A percentile compares a stretch with the other conserved stretches of the same genome.
phyloP scores from a whole-genome alignment of 192 early-diverging fungal genomes.

The Coemansia sp. region DNA sequence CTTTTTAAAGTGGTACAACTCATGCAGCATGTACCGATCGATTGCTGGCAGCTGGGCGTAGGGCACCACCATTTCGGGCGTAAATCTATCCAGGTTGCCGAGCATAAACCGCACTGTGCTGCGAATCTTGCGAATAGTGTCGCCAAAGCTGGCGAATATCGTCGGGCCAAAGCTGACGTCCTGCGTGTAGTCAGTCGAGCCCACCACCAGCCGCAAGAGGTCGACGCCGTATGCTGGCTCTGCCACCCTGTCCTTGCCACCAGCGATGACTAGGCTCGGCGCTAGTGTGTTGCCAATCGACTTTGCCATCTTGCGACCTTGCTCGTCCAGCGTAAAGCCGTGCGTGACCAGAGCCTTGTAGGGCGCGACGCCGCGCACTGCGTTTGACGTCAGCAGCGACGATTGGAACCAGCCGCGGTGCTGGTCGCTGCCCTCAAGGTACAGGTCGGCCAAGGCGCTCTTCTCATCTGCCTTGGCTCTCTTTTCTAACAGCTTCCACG shows the following conservation, averaged over 20 bases:
- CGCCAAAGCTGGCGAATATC: conserved; percentile 65
- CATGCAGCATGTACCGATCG: conserved; percentile 61
- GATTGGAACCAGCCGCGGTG: conserved; percentile 90
- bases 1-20: conserved; percentile 65
- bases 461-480: conserved; percentile 21
- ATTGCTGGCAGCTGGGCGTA: conserved; percentile 59
- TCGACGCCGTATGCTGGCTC: conserved; percentile 78
- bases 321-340: conserved; percentile 81
- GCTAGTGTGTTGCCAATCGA: conserved; percentile 78
- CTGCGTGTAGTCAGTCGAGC: conserved; percentile 73
- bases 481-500: conserved; percentile 69
- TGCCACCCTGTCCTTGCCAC: conserved; percentile 70
- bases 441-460: conserved; percentile 67
- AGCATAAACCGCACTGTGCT: conserved; percentile 78
- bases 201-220: conserved; percentile 73
- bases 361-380: conserved; percentile 67
- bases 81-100: conserved; percentile 70
- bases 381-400: conserved; percentile 73
- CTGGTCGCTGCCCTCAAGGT: conserved; percentile 80
- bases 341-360: conserved; percentile 76
- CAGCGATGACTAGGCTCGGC: conserved; percentile 65
- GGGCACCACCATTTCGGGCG: conserved; percentile 34
- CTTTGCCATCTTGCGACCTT: conserved; percentile 85
- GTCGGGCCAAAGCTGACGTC: conserved; percentile 73
- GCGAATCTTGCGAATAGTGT: conserved; percentile 75